Conservation (phyloP, 2,329 filamentous ascomycete species). For the Diplodia seriata region DNA sequence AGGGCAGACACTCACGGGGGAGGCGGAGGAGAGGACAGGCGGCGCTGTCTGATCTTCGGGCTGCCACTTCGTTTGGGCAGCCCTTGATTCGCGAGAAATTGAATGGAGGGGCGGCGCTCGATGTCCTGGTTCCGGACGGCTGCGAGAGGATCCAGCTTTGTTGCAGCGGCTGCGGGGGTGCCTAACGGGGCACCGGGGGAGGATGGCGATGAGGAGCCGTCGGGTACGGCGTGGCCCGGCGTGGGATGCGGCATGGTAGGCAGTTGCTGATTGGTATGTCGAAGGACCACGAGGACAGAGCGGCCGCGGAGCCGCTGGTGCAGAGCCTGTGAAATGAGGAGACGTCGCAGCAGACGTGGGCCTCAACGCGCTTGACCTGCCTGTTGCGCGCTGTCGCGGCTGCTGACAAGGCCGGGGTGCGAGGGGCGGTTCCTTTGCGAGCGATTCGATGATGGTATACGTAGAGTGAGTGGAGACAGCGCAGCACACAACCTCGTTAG, state of each 20-base stretch:
- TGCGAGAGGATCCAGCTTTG: conserved; percentile 41
- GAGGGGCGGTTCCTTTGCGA: conserved; percentile 6
- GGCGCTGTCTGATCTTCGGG: conserved; percentile 38
- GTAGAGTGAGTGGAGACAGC: not conserved
- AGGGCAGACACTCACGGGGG: conserved; percentile 47
- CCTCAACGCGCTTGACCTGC: conserved; percentile 21
- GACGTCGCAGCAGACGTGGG: conserved; percentile 20
- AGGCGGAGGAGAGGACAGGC: conserved; percentile 51
- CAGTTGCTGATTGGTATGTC: conserved; percentile 28
- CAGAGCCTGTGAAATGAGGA: conserved; percentile 13
- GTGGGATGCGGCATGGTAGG: conserved; percentile 33
- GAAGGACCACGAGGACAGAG: conserved; percentile 24
- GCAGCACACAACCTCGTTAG: not conserved
- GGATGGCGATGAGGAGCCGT: conserved; percentile 33
- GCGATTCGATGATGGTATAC: conserved; percentile 4
- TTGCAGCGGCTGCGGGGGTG: conserved; percentile 33
- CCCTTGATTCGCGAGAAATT: conserved; percentile 47
- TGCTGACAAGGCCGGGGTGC: conserved; percentile 19
- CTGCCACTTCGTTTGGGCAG: conserved; percentile 34
- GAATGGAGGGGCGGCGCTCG: conserved; percentile 47
- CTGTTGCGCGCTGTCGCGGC: not conserved
- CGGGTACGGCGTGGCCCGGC: conserved; percentile 26
- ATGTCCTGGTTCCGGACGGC: conserved; percentile 36
- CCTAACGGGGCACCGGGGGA: conserved; percentile 33
- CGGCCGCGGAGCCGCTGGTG: conserved; percentile 20